Conservation (phyloP, 495 filamentous ascomycete genomes). For the Ramalina intermedia region DNA sequence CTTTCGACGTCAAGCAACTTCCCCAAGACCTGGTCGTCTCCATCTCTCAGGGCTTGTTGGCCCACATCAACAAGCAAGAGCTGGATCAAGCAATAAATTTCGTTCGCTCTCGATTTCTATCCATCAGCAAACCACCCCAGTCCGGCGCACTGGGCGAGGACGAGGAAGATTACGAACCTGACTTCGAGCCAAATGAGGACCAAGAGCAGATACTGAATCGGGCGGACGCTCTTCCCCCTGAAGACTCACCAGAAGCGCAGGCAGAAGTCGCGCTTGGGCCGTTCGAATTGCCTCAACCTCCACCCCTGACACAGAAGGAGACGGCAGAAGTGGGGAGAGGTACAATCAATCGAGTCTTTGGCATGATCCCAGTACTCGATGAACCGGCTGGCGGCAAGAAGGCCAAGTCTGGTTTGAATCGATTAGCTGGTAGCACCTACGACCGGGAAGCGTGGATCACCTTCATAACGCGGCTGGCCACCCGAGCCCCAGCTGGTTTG, state of each 20-base stretch:
- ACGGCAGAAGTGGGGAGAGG: conserved; percentile 50
- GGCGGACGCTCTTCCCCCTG: conserved; percentile 47
- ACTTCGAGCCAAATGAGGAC: conserved; percentile 60
- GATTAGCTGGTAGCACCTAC: conserved; percentile 70
- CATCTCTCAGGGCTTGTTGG: conserved; percentile 59
- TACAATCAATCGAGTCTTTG: conserved; percentile 62
- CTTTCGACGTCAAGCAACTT: conserved; percentile 68
- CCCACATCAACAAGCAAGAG: conserved; percentile 43
- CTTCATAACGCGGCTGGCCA: conserved; percentile 72
- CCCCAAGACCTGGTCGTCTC: conserved; percentile 59
- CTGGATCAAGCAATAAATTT: conserved; percentile 57
- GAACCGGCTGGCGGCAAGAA: conserved; percentile 37
- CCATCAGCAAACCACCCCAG: conserved; percentile 25
- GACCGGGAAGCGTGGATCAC: conserved; percentile 88
- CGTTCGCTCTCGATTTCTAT: conserved; percentile 34
- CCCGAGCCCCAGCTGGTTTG: conserved; percentile 55
- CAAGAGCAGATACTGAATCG: conserved; percentile 59
- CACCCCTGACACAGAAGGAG: conserved; percentile 52
- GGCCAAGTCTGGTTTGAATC: conserved; percentile 50
- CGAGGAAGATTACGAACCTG: conserved; percentile 82
- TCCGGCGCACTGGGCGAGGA: conserved; percentile 36
- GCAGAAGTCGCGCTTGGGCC: conserved; percentile 46
- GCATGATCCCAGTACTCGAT: conserved; percentile 55
- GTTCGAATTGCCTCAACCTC: conserved; percentile 69
- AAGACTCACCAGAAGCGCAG: conserved; percentile 30